A percentile compares a stretch with the other conserved stretches of the same genome.
These are phyloP conservation scores for Yamadazyma ubonensis DNA, from an alignment of 805 yeast species.

Conservation along the genomic window DNA sequence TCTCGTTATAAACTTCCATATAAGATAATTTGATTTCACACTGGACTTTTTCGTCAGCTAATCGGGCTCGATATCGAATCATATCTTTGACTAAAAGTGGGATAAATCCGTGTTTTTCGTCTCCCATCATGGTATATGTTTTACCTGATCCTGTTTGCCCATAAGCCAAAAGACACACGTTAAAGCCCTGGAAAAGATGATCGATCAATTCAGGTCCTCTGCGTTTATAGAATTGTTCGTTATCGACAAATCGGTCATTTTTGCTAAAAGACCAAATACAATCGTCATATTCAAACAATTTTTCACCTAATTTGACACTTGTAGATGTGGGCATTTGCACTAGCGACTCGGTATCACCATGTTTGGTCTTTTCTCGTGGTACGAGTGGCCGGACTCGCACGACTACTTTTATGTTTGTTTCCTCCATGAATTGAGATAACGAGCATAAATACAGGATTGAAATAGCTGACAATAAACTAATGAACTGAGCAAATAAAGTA, in stretches of 20 bases:
- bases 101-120: conserved; percentile 34
- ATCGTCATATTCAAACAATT: conserved; percentile 19
- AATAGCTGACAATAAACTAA: not conserved
- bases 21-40: conserved; percentile 53
- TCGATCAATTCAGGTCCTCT: conserved; percentile 60
- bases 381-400: conserved; percentile 53
- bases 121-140: conserved; percentile 45
- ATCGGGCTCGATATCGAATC: conserved; percentile 40
- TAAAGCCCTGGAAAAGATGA: conserved; percentile 43
- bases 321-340: conserved; percentile 28
- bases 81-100: conserved; percentile 52
- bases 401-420: conserved; percentile 39
- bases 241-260: conserved; percentile 42
- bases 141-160: conserved; percentile 47
- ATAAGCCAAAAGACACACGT: conserved; percentile 43
- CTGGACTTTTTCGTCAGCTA: conserved; percentile 37
- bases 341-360: conserved; percentile 19
- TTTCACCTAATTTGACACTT: not conserved
- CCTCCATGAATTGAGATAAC: not conserved
- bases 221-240: conserved; percentile 48
- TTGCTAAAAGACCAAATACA: conserved; percentile 18
- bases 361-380: conserved; percentile 15
- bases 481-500: not conserved
- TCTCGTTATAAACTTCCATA: conserved; percentile 77
- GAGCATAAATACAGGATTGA: not conserved